phyloP scores from a whole-genome alignment of 176 grass and related monocot species.

The Bromus sterilis region DNA sequence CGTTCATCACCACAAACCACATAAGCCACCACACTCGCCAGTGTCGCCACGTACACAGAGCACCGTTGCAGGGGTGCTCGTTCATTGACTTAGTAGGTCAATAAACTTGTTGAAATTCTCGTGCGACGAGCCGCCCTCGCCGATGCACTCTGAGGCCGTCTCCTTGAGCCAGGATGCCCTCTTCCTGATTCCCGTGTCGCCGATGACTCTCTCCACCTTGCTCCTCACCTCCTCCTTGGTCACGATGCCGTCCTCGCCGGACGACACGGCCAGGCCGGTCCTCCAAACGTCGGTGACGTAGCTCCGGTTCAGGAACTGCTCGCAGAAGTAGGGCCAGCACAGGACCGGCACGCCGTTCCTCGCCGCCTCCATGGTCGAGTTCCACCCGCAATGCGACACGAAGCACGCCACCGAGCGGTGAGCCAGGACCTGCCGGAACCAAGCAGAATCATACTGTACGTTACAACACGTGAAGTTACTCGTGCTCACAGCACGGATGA shows the following conservation, averaged over 20 bases:
- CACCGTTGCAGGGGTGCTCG: no score
- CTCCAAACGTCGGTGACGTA: slow-evolving; percentile 35
- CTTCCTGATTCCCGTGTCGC: slow-evolving; percentile 13
- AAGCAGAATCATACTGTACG: no score
- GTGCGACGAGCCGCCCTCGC: slow-evolving; percentile 5
- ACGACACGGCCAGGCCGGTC: slow-evolving; percentile 34
- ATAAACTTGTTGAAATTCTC: slow-evolving; percentile 1
- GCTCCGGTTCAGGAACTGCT: slow-evolving; percentile 41
- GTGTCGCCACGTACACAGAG: no score
- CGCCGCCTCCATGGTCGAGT: slow-evolving; percentile 35
- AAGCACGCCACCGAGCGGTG: slow-evolving; percentile 34
- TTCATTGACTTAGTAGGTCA: slow-evolving; percentile 13
- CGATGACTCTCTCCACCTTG: slow-evolving; percentile 19
- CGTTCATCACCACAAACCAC: no score
- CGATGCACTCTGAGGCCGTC: background rate
- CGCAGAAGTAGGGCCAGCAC: slow-evolving; percentile 47
- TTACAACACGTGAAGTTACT: no score
- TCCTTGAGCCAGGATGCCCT: slow-evolving; percentile 17
- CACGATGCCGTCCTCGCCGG: slow-evolving; percentile 28
- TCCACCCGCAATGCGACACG: slow-evolving; percentile 57
- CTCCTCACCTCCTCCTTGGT: slow-evolving; percentile 32
- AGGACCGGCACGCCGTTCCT: slow-evolving; percentile 31
- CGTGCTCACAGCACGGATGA: no score
- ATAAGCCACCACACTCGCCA: no score
- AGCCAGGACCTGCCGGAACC: slow-evolving; percentile 24